Evolutionary conservation across 108 stramenopile genomes (phyloP).

Genomic region (Skeletonema menzelii): DNA sequence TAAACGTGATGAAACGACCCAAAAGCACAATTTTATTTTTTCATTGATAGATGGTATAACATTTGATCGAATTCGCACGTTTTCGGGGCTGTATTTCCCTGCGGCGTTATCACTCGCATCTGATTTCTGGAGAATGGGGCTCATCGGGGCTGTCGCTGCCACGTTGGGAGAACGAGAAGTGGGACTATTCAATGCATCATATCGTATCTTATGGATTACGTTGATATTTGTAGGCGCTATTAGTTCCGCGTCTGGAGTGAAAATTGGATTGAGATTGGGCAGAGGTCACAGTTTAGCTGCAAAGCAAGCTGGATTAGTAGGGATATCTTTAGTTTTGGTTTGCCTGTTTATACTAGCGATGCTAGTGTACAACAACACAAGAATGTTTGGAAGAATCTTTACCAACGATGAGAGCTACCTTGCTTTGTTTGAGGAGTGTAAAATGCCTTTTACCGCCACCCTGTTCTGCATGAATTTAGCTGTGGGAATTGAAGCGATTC

Average conservation of each 20-base stretch:
- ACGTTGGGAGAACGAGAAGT: slow-evolving; percentile 68
- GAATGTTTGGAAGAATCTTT: slow-evolving; percentile 68
- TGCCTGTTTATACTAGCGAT: slow-evolving; percentile 45
- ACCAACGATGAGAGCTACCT: slow-evolving; percentile 70
- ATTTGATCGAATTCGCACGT: slow-evolving; percentile 55
- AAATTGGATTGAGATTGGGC: slow-evolving; percentile 56
- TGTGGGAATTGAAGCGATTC: slow-evolving; percentile 78
- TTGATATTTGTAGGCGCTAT: slow-evolving; percentile 65
- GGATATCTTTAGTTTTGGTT: slow-evolving; percentile 46
- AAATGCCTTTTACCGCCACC: slow-evolving; percentile 58
- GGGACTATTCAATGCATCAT: slow-evolving; percentile 86
- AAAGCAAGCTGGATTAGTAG: slow-evolving; percentile 56
- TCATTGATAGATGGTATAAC: slow-evolving; percentile 57
- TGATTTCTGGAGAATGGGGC: slow-evolving; percentile 85
- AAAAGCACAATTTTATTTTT: background rate
- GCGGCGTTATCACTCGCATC: slow-evolving; percentile 67
- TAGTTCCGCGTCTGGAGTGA: slow-evolving; percentile 45
- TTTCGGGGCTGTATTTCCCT: slow-evolving; percentile 70
- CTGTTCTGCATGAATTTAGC: slow-evolving; percentile 82
- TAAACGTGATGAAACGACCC: background rate
- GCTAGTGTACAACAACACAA: slow-evolving; percentile 49
- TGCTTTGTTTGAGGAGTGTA: slow-evolving; percentile 62
- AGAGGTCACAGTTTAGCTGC: slow-evolving; percentile 57
- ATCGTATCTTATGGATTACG: slow-evolving; percentile 88
- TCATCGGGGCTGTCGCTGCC: slow-evolving; percentile 74